These are phyloP conservation scores for Suillus alpinus DNA, from an alignment of 768 basidiomycete genomes.

Conservation along the genomic window DNA sequence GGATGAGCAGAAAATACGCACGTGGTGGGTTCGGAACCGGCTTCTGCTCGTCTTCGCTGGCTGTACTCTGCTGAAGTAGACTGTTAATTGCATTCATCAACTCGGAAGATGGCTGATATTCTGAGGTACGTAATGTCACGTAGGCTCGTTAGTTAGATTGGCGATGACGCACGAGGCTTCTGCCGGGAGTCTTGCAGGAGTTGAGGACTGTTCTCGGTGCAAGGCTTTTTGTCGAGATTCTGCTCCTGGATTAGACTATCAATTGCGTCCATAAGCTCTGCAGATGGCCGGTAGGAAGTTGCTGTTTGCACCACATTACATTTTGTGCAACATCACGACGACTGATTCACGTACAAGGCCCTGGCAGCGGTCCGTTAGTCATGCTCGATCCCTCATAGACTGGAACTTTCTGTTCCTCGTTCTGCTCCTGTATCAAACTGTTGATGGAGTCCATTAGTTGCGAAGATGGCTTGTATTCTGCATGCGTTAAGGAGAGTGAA, in stretches of 20 bases:
- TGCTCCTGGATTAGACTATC: neutral
- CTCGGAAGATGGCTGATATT: constrained; percentile 9
- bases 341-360: neutral
- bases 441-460: constrained; percentile 15
- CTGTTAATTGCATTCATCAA: neutral
- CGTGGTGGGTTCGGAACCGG: neutral
- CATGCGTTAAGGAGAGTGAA: neutral
- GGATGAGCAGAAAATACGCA: neutral
- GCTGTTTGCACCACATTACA: neutral
- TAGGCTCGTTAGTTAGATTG: neutral
- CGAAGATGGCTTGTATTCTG: constrained; percentile 15
- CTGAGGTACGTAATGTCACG: neutral
- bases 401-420: neutral
- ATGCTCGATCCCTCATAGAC: neutral
- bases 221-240: neutral
- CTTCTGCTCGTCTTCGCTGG: neutral
- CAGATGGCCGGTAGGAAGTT: constrained; percentile 9
- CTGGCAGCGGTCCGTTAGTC: neutral
- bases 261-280: constrained; percentile 11
- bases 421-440: neutral
- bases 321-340: neutral
- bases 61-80: neutral
- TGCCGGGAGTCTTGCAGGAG: neutral
- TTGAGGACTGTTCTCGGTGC: neutral
- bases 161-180: neutral